Percentiles rank a stretch among this genome's conserved stretches.
Conservation (phyloP, 2,329 filamentous ascomycete species). For the Colletotrichum paranaense region DNA sequence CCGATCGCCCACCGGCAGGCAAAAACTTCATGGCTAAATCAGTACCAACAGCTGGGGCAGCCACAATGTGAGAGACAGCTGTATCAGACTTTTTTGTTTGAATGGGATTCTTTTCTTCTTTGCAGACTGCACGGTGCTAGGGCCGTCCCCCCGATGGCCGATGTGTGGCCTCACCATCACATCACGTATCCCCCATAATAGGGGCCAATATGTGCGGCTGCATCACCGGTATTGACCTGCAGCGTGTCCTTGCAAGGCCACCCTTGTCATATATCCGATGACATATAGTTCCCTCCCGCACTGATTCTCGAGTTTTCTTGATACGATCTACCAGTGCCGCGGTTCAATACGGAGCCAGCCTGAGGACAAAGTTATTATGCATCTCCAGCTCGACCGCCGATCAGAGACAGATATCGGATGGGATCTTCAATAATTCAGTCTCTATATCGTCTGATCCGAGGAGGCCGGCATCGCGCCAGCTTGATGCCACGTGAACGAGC, state of each 20-base stretch:
- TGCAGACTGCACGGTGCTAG: background rate
- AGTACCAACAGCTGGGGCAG: background rate
- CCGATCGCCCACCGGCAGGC: background rate
- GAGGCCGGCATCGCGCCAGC: background rate
- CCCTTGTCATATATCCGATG: slow-evolving; percentile 17
- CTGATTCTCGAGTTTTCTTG: slow-evolving; percentile 13
- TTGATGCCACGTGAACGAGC: background rate
- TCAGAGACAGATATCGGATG: slow-evolving; percentile 10
- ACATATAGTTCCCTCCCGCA: slow-evolving; percentile 21
- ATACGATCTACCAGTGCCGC: slow-evolving; percentile 2
- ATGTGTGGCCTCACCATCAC: background rate
- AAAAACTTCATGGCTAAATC: background rate
- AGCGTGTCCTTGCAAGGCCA: background rate
- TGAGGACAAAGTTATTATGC: background rate
- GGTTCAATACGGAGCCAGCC: background rate
- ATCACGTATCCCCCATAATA: slow-evolving; percentile 20
- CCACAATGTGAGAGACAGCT: background rate
- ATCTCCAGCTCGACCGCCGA: background rate
- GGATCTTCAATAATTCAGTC: background rate
- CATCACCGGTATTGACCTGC: slow-evolving; percentile 14
- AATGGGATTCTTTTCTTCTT: background rate
- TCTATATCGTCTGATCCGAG: background rate
- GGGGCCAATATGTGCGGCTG: slow-evolving; percentile 19
- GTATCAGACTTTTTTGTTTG: background rate
- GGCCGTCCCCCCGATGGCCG: background rate